Conservation (phyloP, 306 rosid species). For the Quercus dentata region DNA sequence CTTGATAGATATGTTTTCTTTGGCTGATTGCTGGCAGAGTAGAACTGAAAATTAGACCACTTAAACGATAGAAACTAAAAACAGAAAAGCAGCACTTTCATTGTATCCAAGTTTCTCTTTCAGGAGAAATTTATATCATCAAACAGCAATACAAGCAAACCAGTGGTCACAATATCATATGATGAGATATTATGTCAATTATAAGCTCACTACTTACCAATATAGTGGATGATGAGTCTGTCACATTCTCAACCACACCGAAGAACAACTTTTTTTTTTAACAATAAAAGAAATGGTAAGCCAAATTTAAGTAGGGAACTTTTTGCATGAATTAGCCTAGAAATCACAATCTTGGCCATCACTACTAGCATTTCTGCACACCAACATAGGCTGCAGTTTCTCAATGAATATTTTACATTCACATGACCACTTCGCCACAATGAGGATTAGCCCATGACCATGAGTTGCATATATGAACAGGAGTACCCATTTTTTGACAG, state of each 20-base stretch:
- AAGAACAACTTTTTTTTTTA: neutral
- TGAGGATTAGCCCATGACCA: neutral
- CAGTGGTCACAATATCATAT: too few species aligned
- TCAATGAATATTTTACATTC: neutral
- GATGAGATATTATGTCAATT: too few species aligned
- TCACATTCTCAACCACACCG: neutral
- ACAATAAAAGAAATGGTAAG: neutral
- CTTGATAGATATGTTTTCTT: constrained; percentile 47
- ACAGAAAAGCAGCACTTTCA: neutral
- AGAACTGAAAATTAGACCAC: constrained; percentile 15
- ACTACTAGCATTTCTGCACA: neutral
- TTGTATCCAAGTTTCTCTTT: neutral
- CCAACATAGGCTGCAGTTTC: neutral
- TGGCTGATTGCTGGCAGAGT: constrained; percentile 51
- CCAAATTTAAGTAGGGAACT: neutral
- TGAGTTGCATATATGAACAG: neutral
- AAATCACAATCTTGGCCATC: neutral
- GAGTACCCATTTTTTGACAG: neutral
- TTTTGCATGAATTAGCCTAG: neutral
- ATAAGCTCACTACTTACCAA: too few species aligned
- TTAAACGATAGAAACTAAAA: constrained; percentile 18
- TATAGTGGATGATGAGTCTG: too few species aligned
- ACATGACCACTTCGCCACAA: neutral
- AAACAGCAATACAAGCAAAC: too few species aligned
- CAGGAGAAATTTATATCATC: too few species aligned